Evolutionary conservation across 208 protist species (phyloP).

Genomic region (Wallacemonas rigidus): DNA sequence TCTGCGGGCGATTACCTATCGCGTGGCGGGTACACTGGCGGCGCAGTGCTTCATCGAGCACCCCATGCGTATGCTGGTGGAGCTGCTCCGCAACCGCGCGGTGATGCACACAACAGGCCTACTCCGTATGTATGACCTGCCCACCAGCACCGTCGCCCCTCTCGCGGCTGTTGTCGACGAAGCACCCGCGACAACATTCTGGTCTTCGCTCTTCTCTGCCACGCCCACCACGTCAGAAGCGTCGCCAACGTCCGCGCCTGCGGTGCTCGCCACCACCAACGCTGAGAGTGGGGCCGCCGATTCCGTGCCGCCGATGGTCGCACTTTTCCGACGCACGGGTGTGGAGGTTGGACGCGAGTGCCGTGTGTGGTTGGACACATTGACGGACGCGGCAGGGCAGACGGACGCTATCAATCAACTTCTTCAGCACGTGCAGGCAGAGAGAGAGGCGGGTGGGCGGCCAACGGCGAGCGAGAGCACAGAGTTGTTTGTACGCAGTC

Average conservation of each 20-base stretch:
- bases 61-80: conserved; percentile 62
- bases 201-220: background rate
- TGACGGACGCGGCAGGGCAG: conserved; percentile 46
- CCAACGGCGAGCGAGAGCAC: conserved; percentile 59
- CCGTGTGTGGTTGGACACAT: conserved; percentile 30
- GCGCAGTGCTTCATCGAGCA: conserved; percentile 76
- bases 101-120: conserved; percentile 69
- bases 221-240: background rate
- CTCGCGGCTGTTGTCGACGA: conserved; percentile 15
- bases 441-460: conserved; percentile 22
- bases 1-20: conserved; percentile 80
- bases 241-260: background rate
- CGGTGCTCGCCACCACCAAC: background rate
- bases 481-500: conserved; percentile 44
- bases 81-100: conserved; percentile 68
- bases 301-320: conserved; percentile 38
- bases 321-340: conserved; percentile 44
- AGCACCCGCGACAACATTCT: background rate
- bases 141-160: conserved; percentile 5
- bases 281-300: background rate
- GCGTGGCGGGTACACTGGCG: conserved; percentile 53
- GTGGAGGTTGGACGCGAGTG: conserved; percentile 47
- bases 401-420: conserved; percentile 41
- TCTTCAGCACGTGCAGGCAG: conserved; percentile 25
- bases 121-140: conserved; percentile 46